Evolutionary conservation across 768 basidiomycete species (phyloP).

Genomic region (Fomitopsis serialis): DNA sequence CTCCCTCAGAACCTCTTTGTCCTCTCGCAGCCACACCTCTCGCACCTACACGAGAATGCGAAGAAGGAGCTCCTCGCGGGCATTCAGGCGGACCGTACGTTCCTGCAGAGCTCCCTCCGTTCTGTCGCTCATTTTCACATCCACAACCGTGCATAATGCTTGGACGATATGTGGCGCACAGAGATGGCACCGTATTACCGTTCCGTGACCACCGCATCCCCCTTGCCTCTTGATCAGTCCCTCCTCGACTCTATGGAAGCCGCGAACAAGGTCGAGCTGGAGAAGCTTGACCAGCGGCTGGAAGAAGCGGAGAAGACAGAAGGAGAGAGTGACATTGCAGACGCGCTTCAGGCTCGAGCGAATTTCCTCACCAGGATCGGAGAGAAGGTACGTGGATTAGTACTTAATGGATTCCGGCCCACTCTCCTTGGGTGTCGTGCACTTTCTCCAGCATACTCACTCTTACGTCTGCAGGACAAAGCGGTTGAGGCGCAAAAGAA

Average conservation of each 20-base stretch:
- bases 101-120: not conserved
- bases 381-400: constrained; percentile 60
- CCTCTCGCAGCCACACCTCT: constrained; percentile 56
- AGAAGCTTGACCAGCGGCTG: constrained; percentile 69
- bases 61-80: constrained; percentile 60
- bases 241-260: constrained; percentile 58
- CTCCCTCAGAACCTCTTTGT: constrained; percentile 78
- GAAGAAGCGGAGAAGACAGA: constrained; percentile 86
- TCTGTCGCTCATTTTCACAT: too few relatives aligned
- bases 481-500: constrained; percentile 76
- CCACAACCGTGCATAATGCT: not conserved
- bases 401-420: too few relatives aligned
- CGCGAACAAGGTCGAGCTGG: constrained; percentile 67
- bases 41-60: constrained; percentile 63
- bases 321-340: constrained; percentile 91
- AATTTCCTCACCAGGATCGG: constrained; percentile 87
- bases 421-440: too few relatives aligned
- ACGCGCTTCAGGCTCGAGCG: constrained; percentile 79
- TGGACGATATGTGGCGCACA: constrained; percentile 22
- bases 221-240: constrained; percentile 43
- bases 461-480: constrained; percentile 47
- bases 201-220: constrained; percentile 44
- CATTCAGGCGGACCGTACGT: constrained; percentile 76
- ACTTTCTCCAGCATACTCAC: too few relatives aligned
- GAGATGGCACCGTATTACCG: constrained; percentile 89